These are phyloP conservation scores for Melocanna baccifera DNA, from an alignment of 176 grass and related monocot genomes.

Conservation along the genomic window DNA sequence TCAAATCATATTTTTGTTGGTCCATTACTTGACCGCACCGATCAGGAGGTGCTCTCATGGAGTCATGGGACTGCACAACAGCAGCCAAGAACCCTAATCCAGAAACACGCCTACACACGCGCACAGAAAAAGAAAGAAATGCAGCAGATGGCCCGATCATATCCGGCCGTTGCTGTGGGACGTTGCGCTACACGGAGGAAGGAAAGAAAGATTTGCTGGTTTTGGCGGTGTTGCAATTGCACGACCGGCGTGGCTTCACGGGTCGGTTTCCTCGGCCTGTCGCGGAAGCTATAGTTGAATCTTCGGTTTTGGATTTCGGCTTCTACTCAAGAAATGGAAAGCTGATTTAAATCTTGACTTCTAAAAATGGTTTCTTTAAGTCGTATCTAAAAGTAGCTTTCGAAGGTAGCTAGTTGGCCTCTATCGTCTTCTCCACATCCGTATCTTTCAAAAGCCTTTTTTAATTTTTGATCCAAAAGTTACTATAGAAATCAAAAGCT, in stretches of 20 bases:
- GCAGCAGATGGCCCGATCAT: neutral
- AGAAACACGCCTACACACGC: neutral
- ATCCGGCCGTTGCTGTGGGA: neutral
- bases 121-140: neutral
- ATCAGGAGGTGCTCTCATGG: no score
- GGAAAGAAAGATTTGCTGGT: neutral
- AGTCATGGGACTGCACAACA: neutral
- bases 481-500: no score
- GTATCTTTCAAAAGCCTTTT: no score
- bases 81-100: neutral
- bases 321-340: no score
- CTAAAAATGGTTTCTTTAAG: no score
- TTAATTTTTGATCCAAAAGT: no score
- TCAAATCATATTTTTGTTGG: neutral
- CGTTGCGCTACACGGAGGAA: neutral
- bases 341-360: no score
- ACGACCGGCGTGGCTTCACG: no score
- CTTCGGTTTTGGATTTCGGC: no score
- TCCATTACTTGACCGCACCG: neutral
- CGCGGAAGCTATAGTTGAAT: neutral
- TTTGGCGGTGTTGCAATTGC: neutral
- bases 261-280: neutral
- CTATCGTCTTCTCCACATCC: no score
- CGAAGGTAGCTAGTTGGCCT: no score
- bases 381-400: no score